Evolutionary conservation across 78 protist genomes (phyloP).

Genomic region (Reticulomyxa filosa): DNA sequence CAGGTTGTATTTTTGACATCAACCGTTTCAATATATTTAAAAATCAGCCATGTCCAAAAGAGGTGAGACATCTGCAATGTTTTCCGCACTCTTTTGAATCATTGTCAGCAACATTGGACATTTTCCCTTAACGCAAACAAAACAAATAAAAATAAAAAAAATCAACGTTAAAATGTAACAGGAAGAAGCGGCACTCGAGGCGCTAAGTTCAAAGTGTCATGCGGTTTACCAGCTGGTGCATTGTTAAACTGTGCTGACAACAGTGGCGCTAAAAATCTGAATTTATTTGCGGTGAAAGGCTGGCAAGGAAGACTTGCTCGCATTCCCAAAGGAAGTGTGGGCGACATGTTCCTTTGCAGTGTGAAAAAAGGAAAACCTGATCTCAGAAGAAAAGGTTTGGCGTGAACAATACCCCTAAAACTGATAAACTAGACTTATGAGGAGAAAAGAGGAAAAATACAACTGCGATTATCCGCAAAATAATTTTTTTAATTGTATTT

Average conservation of each 20-base stretch:
- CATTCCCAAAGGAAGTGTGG: slow-evolving; percentile 84
- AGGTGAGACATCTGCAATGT: not conserved
- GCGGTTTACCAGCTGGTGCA: slow-evolving; percentile 79
- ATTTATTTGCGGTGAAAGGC: slow-evolving; percentile 88
- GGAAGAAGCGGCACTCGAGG: slow-evolving; percentile 49
- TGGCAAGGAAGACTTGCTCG: slow-evolving; percentile 79
- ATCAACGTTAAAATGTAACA: not conserved
- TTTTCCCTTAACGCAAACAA: not conserved
- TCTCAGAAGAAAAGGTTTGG: slow-evolving; percentile 76
- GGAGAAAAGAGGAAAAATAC: no score
- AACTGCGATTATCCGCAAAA: no score
- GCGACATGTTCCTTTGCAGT: slow-evolving; percentile 85
- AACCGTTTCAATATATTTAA: no score
- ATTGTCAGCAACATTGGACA: not conserved
- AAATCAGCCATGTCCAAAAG: not conserved
- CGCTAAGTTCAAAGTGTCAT: slow-evolving; percentile 55
- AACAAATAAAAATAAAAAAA: not conserved
- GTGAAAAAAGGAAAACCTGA: slow-evolving; percentile 99
- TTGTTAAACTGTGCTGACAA: slow-evolving; percentile 98
- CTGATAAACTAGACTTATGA: no score
- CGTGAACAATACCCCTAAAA: not conserved
- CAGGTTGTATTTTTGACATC: no score
- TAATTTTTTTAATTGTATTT: no score
- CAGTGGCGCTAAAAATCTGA: slow-evolving; percentile 98
- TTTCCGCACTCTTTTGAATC: not conserved